Percentiles rank a stretch among this genome's conserved stretches.
Evolutionary conservation across 106 monocot genomes (phyloP).

Genomic region (Triglochin maritima): DNA sequence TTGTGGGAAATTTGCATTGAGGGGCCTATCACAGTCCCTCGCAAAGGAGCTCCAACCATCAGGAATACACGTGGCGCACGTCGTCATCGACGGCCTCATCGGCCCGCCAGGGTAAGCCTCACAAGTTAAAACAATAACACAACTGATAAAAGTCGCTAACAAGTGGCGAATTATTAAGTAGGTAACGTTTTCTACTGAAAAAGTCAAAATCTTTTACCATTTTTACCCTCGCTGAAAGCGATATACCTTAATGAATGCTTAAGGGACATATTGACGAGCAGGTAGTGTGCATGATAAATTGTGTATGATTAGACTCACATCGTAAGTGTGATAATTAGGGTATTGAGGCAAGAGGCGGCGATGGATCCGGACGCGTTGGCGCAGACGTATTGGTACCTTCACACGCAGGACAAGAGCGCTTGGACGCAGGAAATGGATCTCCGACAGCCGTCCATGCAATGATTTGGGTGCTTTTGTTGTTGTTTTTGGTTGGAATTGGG

Average conservation of each 20-base stretch:
- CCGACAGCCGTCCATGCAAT: slow-evolving; percentile 14
- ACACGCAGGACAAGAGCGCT: slow-evolving; percentile 42
- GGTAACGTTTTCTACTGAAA: not conserved
- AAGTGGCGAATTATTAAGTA: not conserved
- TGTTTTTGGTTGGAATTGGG: no score
- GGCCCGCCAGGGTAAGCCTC: slow-evolving; percentile 19
- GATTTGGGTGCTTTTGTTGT: not conserved
- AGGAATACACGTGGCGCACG: slow-evolving; percentile 50
- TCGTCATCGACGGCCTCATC: slow-evolving; percentile 42
- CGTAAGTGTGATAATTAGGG: no score
- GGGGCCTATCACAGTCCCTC: slow-evolving; percentile 50
- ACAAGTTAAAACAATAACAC: not conserved
- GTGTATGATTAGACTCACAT: no score
- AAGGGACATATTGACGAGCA: no score
- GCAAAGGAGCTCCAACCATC: slow-evolving; percentile 29
- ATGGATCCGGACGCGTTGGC: slow-evolving; percentile 53
- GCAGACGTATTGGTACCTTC: slow-evolving; percentile 55
- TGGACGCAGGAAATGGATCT: slow-evolving; percentile 64
- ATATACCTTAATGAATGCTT: no score
- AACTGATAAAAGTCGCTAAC: not conserved
- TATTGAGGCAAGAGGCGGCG: not conserved
- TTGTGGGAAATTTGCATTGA: slow-evolving; percentile 61
- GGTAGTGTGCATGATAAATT: no score
- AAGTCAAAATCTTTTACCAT: no score
- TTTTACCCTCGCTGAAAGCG: no score